phyloP scores from a whole-genome alignment of 257 asterid species.

The Rubia yunnanensis region DNA sequence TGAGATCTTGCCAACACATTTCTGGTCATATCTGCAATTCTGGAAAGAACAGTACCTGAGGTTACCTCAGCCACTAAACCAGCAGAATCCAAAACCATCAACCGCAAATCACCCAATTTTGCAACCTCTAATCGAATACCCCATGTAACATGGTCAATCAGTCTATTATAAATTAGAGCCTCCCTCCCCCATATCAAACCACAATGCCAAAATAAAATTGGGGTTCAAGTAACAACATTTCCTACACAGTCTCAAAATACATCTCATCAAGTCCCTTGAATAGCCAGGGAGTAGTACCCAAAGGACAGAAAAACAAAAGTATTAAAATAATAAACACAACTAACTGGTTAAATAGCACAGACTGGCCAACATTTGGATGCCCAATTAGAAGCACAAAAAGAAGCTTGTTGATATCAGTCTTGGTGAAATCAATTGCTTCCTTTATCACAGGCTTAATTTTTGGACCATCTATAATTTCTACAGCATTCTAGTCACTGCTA shows the following conservation, averaged over 20 bases:
- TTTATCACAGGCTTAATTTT: constrained; percentile 22
- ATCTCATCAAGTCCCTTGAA: too few relatives aligned
- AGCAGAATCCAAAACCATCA: constrained; percentile 91
- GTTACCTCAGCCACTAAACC: constrained; percentile 98
- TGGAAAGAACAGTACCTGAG: constrained; percentile 87
- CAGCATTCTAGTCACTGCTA: constrained; percentile 23
- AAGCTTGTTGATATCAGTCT: constrained; percentile 57
- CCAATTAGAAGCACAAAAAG: constrained; percentile 76
- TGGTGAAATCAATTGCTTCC: constrained; percentile 57
- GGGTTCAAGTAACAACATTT: constrained; percentile 7
- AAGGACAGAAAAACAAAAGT: constrained; percentile 1
- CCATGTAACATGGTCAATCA: constrained; percentile 89
- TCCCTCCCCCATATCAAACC: constrained; percentile 95
- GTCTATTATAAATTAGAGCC: constrained; percentile 90
- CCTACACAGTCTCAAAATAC: constrained; percentile 6
- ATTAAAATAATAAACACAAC: constrained; percentile 16
- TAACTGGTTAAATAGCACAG: constrained; percentile 90
- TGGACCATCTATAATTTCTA: constrained; percentile 13
- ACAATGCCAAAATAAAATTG: constrained; percentile 23
- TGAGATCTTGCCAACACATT: constrained; percentile 67
- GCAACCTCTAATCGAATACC: constrained; percentile 94
- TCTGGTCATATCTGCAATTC: constrained; percentile 89
- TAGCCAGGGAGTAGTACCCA: not conserved
- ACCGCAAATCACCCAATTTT: constrained; percentile 79
- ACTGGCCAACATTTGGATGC: constrained; percentile 91